Evolutionary conservation across 2,329 filamentous ascomycete species (phyloP).

Genomic region (Ophiosphaerella herpotricha): DNA sequence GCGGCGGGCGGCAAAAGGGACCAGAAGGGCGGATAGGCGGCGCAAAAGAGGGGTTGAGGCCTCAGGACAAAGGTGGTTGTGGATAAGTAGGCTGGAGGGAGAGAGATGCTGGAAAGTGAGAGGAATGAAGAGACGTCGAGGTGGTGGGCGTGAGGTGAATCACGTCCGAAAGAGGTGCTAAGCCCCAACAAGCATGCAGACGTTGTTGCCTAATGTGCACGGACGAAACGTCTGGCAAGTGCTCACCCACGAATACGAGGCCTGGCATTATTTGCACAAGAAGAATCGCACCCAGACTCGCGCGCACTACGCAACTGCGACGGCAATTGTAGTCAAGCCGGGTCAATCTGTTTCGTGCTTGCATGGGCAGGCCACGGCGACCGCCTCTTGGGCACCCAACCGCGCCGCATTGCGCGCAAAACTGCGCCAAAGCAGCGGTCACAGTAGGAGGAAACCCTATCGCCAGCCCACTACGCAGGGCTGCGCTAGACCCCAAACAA

Average conservation of each 20-base stretch:
- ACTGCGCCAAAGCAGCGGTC: slow-evolving; percentile 2
- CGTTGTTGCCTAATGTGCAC: slow-evolving; percentile 7
- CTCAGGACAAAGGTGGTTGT: slow-evolving; percentile 23
- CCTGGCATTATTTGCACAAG: slow-evolving; percentile 3
- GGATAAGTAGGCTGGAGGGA: background rate
- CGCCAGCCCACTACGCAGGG: slow-evolving; percentile 2
- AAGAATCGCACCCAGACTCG: background rate
- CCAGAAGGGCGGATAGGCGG: slow-evolving; percentile 27
- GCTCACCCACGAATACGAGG: slow-evolving; percentile 3
- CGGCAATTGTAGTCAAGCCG: background rate
- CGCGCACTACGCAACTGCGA: too few species aligned
- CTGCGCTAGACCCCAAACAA: slow-evolving; percentile 5
- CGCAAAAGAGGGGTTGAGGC: slow-evolving; percentile 30
- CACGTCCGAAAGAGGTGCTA: slow-evolving; percentile 16
- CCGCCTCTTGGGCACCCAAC: slow-evolving; percentile 1
- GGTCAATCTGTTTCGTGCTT: too few species aligned
- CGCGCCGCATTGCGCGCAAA: background rate
- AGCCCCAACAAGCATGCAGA: slow-evolving; percentile 2
- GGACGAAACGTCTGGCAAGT: background rate
- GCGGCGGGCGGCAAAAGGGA: slow-evolving; percentile 30
- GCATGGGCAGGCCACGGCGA: background rate
- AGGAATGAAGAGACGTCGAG: slow-evolving; percentile 19
- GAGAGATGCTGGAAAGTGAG: slow-evolving; percentile 13
- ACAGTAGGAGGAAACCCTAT: background rate
- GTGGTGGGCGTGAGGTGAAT: slow-evolving; percentile 25